Conservation (phyloP, 176 grass and related monocot species). For the Raddia guianensis region DNA sequence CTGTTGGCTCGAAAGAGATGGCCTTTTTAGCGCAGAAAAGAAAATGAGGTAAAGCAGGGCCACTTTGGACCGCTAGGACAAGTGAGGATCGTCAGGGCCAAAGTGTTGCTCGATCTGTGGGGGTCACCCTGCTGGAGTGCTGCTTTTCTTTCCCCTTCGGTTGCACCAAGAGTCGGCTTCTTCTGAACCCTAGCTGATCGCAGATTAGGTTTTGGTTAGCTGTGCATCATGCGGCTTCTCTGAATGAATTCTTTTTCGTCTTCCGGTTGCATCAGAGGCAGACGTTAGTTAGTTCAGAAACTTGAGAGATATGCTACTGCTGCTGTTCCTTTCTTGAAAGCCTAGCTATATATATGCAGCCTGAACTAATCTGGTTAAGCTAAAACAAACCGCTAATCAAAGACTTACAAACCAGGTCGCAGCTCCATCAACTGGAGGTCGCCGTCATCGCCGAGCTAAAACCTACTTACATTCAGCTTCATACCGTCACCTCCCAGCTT, state of each 20-base stretch:
- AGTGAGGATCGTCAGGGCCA: not conserved
- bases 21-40: not conserved
- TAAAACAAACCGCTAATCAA: not conserved
- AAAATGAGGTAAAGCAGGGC: constrained; percentile 9
- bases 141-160: not conserved
- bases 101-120: not conserved
- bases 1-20: constrained; percentile 14
- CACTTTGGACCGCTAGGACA: constrained; percentile 21
- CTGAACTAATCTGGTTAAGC: not conserved
- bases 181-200: not conserved
- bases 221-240: not conserved
- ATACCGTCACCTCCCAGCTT: not conserved
- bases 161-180: constrained; percentile 24
- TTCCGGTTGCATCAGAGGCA: constrained; percentile 7
- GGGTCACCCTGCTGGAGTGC: not conserved
- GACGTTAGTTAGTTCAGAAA: too few relatives aligned
- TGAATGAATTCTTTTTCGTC: not conserved
- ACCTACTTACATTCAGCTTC: not conserved
- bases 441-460: constrained; percentile 21
- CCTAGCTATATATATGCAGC: not conserved
- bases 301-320: not conserved
- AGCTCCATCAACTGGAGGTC: not conserved
- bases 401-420: not conserved
- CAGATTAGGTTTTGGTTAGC: not conserved
- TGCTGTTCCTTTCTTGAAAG: not conserved